Evolutionary conservation across 495 filamentous ascomycete species (phyloP), one percentile per base, ranked within the genome.

Genomic region (Annulohypoxylon maeteangense): DNA sequence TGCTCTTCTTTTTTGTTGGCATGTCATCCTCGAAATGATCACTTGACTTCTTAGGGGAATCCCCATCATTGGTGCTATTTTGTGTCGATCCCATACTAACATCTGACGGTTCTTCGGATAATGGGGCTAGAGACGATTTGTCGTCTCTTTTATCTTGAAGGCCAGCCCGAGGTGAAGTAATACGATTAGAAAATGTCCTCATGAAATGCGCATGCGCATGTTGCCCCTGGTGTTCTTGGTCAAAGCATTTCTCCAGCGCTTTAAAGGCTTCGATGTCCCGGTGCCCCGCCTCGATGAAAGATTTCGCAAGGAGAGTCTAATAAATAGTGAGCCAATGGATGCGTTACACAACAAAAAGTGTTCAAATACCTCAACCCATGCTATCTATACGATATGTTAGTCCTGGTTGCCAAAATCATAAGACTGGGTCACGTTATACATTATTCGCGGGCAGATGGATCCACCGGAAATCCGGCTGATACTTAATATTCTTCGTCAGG

Each of bases 181-280:
- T 88, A 53, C 85, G 85, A 65, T 90, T 87, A 68, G 87, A 89
- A 32, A 88, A 75, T 0, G 88, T 87, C 62, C 89, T 79, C 89
- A 92, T 91, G 48, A 90, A 92, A 67, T 89, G 84, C 0, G 89
- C 88, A 75, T 92, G 90, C 7, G 84, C 83, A 57, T 84, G 81
- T 31, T 84, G 85, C 0, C 90, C 89, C 0, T 86, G 84, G 73
- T 91, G 89, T 56, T 90, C 87, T 65, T 90, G 88, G 34, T 83
- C 86, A 63, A 90, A 89, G 1, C 85, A 88, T 72, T 85, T 87
- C 69, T 90, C 89, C 11, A 91, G 71, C 0, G 88, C 88, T 72
- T 91, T 91, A 74, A 90, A 91, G 1, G 87, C 86, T 74, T 90
- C 88, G 8, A 91, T 85, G 76, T 92, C 89, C 55, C 84, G 81